Base-by-base conservation (phyloP, 768 basidiomycete species). In the Brasilioporus rufonigricans region DNA sequence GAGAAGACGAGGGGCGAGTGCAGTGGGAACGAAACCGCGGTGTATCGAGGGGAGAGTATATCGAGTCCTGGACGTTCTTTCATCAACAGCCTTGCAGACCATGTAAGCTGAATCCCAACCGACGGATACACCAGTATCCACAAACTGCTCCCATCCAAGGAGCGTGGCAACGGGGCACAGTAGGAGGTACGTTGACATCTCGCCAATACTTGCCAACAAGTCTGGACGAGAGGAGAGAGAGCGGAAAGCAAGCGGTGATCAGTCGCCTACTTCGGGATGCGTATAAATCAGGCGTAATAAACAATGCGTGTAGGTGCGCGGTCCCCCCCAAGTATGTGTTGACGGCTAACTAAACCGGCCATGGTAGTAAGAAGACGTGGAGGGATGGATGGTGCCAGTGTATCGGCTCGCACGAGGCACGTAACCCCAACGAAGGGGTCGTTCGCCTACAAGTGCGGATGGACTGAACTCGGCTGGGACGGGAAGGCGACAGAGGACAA, bases 341-440 rank as follows among this genome's bases (percentile, higher is more conserved):
- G 66, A 59, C 35, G 44, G 56, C 45, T 50, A 66, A 59, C 49
- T 56, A 70, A 68, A 71, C 57, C 59, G 52, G 56, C 41, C 32
- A 44, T 50, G 52, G 61, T 60, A 61, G 64, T 49, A 50, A 5
- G 45, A 46, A 58, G 66, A 59, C 52, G 47, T 47, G 52, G 48
- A 68, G 70, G 66, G 71, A 60, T 16, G 14, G 70, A 73, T 72
- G 80, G 80, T 54, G 66, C 86, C 86, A 68, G 77, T 86, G 89
- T 88, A 67, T 90, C 73, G 87, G 87, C 85, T 76, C 74, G 78
- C 77, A 77, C 83, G 84, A 86, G 80, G 80, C 79, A 84, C 85
- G 83, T 76, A 83, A 86, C 87, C 86, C 80, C 88, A 89, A 64
- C 70, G 53, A 89, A 89, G 87, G 81, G 87, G 85, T 87, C 86